These are phyloP conservation scores for Agastache rugosa DNA, from an alignment of 257 asterid species.

Conservation along the genomic window DNA sequence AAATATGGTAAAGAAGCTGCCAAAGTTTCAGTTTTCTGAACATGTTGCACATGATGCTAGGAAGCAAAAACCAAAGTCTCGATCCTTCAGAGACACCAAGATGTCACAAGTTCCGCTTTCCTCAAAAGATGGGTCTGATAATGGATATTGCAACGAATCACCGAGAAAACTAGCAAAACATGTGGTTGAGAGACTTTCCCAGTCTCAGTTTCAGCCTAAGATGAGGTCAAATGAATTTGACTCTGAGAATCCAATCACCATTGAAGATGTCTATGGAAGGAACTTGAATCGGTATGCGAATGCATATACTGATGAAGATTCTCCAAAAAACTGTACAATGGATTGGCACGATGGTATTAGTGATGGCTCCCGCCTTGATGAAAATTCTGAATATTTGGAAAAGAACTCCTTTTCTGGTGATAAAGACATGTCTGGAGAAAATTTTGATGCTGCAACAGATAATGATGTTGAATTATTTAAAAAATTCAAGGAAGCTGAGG, in stretches of 20 bases:
- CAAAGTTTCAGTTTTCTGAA: slow-evolving; percentile 56
- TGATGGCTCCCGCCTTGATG: slow-evolving; percentile 52
- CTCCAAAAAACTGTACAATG: slow-evolving; percentile 42
- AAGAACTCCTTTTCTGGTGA: slow-evolving; percentile 47
- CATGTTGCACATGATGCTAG: slow-evolving; percentile 57
- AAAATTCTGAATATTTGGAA: slow-evolving; percentile 48
- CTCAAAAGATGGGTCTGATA: slow-evolving; percentile 56
- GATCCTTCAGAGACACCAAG: slow-evolving; percentile 75
- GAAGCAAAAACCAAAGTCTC: slow-evolving; percentile 79
- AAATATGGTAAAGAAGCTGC: slow-evolving; percentile 56
- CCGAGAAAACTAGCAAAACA: slow-evolving; percentile 83
- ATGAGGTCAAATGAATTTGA: slow-evolving; percentile 62
- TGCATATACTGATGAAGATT: slow-evolving; percentile 56
- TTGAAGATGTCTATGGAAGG: slow-evolving; percentile 78
- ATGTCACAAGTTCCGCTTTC: slow-evolving; percentile 49
- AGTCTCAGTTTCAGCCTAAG: slow-evolving; percentile 56
- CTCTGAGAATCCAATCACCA: slow-evolving; percentile 76
- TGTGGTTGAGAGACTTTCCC: slow-evolving; percentile 96
- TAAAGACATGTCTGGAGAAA: slow-evolving; percentile 41
- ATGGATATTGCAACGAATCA: slow-evolving; percentile 67
- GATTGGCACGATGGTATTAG: slow-evolving; percentile 54
- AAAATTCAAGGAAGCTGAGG: slow-evolving; percentile 76
- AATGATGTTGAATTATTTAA: slow-evolving; percentile 56
- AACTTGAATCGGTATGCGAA: slow-evolving; percentile 53
- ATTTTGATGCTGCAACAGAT: slow-evolving; percentile 44